These are phyloP conservation scores for Melanogaster broomeanus DNA, from an alignment of 768 basidiomycete genomes.

Conservation along the genomic window DNA sequence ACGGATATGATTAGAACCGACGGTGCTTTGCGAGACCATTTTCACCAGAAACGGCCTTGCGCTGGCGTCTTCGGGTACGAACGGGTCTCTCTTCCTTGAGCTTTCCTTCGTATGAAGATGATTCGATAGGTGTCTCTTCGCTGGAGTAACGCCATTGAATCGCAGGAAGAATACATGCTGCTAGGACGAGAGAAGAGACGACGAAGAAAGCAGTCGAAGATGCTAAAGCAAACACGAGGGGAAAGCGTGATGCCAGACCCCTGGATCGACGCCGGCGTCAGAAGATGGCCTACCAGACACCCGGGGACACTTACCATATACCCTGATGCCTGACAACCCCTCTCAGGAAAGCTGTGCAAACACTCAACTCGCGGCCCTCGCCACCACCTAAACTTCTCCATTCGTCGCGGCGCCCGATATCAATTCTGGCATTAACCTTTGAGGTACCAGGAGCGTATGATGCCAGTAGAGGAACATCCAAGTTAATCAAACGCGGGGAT, in stretches of 20 bases:
- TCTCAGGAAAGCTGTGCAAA: slow-evolving; percentile 59
- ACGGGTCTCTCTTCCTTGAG: slow-evolving; percentile 21
- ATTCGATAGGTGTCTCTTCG: slow-evolving; percentile 11
- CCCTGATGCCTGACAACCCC: slow-evolving; percentile 69
- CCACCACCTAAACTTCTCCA: slow-evolving; percentile 74
- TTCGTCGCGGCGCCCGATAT: slow-evolving; percentile 70
- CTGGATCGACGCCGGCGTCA: slow-evolving; percentile 36
- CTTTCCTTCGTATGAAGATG: slow-evolving; percentile 1
- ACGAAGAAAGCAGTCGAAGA: slow-evolving; percentile 48
- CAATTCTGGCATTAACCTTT: slow-evolving; percentile 56
- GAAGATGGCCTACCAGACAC: not conserved
- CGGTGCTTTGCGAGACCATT: slow-evolving; percentile 20
- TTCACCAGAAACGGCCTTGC: slow-evolving; percentile 22
- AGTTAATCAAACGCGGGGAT: slow-evolving; percentile 40
- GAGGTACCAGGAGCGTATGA: slow-evolving; percentile 52
- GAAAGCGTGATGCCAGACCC: slow-evolving; percentile 71
- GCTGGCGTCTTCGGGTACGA: slow-evolving; percentile 30
- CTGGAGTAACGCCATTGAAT: slow-evolving; percentile 28
- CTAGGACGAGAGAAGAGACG: slow-evolving; percentile 48
- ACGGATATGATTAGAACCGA: slow-evolving; percentile 13
- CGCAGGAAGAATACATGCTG: slow-evolving; percentile 52
- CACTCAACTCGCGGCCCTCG: slow-evolving; percentile 71
- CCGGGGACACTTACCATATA: slow-evolving; percentile 53
- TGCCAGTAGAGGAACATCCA: slow-evolving; percentile 60
- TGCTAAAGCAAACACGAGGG: slow-evolving; percentile 52